These are phyloP conservation scores for Raffaelea ambrosiae DNA, from an alignment of 2,329 filamentous ascomycete species.

Conservation along the genomic window DNA sequence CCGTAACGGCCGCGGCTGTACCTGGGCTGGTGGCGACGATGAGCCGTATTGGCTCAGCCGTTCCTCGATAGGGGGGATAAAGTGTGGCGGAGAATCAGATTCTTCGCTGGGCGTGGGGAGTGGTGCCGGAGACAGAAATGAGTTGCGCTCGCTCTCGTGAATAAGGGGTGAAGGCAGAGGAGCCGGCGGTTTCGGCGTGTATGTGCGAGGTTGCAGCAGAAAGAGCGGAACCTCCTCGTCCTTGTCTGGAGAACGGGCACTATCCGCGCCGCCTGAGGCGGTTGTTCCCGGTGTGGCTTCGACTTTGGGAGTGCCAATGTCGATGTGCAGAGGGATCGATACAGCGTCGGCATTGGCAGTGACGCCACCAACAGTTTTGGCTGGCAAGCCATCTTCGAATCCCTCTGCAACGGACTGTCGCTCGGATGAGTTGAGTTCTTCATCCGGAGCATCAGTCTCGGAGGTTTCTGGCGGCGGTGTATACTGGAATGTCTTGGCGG, in stretches of 20 bases:
- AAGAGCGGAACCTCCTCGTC: conserved; percentile 34
- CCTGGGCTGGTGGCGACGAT: neutral
- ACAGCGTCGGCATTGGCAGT: neutral
- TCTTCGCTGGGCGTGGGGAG: neutral
- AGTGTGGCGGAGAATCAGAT: neutral
- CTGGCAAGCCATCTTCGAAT: conserved; percentile 9
- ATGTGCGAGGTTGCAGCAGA: conserved; percentile 48
- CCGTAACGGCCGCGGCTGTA: neutral
- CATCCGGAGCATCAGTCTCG: neutral
- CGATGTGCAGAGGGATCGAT: conserved; percentile 1
- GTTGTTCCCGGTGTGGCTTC: neutral
- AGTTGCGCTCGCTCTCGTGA: conserved; percentile 14
- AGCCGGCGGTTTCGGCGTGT: conserved; percentile 42
- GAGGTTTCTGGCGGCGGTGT: conserved; percentile 13
- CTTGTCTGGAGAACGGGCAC: neutral
- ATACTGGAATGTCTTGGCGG: conserved; percentile 17
- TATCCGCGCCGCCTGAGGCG: neutral
- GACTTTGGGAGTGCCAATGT: neutral
- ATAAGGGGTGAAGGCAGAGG: conserved; percentile 39
- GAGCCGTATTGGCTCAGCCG: conserved; percentile 2
- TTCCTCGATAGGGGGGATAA: conserved; percentile 3
- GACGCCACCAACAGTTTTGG: neutral
- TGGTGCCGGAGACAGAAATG: neutral
- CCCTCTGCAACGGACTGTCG: no score
- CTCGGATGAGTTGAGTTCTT: conserved; percentile 1